Evolutionary conservation across 768 basidiomycete species (phyloP).

Genomic region (Trametes maxima): DNA sequence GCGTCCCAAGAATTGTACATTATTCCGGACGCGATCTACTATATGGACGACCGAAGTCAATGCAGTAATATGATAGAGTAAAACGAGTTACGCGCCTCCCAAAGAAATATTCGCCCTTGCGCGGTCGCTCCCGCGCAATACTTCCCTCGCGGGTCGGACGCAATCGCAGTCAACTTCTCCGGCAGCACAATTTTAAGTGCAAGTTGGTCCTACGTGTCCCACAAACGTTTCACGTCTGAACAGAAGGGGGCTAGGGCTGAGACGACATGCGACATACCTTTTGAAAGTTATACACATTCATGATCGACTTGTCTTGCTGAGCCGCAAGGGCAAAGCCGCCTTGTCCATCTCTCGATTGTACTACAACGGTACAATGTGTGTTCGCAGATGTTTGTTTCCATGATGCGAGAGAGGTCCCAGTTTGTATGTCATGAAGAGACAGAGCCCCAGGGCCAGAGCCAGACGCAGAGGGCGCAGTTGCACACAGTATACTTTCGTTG

Average conservation of each 20-base stretch:
- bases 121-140: constrained; percentile 88
- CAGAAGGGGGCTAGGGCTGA: background rate
- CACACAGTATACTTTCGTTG: constrained; percentile 70
- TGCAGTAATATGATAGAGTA: no score
- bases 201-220: constrained; percentile 77
- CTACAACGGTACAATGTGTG: constrained; percentile 64
- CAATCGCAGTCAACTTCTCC: constrained; percentile 83
- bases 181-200: constrained; percentile 84
- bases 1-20: constrained; percentile 92
- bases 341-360: constrained; percentile 67
- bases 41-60: constrained; percentile 1
- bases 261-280: constrained; percentile 54
- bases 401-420: constrained; percentile 72
- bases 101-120: constrained; percentile 89
- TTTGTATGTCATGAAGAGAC: constrained; percentile 80
- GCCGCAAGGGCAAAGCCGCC: constrained; percentile 86
- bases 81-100: constrained; percentile 74
- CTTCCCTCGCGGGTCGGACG: constrained; percentile 68
- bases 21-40: constrained; percentile 89
- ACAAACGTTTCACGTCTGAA: background rate
- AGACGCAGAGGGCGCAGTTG: constrained; percentile 53
- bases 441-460: constrained; percentile 62
- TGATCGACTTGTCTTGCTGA: constrained; percentile 84
- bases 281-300: constrained; percentile 93
- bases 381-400: constrained; percentile 84